These are phyloP conservation scores for Xylariaceae sp. DNA, from an alignment of 2,329 filamentous ascomycete species.

Conservation along the genomic window DNA sequence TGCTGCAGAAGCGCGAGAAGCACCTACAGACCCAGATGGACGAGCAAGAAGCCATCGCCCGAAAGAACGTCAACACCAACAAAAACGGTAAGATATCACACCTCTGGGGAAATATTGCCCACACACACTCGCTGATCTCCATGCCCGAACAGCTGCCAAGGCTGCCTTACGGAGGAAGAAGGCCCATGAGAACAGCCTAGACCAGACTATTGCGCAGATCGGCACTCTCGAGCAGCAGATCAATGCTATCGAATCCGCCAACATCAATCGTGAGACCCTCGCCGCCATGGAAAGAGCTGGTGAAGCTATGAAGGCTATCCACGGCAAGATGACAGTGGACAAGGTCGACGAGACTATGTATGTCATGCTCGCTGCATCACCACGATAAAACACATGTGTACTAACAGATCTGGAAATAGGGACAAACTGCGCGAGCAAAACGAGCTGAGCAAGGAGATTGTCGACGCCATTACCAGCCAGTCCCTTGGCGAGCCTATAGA, in stretches of 20 bases:
- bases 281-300: conserved; percentile 90
- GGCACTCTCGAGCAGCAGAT: conserved; percentile 92
- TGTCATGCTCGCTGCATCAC: conserved; percentile 34
- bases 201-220: conserved; percentile 88
- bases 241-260: conserved; percentile 94
- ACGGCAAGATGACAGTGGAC: conserved; percentile 85
- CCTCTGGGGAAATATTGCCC: conserved; percentile 6
- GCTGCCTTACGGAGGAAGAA: conserved; percentile 92
- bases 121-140: conserved; percentile 13
- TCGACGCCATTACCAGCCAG: conserved; percentile 74
- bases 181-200: conserved; percentile 83
- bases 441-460: conserved; percentile 89
- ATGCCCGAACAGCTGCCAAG: conserved; percentile 68
- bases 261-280: conserved; percentile 97
- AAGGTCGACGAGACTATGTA: conserved; percentile 96
- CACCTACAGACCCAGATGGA: conserved; percentile 90
- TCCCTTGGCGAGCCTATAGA: conserved; percentile 69
- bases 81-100: conserved; percentile 70
- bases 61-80: conserved; percentile 85
- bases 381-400: neutral
- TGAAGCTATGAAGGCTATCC: conserved; percentile 88
- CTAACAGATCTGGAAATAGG: conserved; percentile 48
- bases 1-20: conserved; percentile 94
- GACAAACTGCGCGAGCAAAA: conserved; percentile 90
- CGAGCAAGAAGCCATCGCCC: conserved; percentile 83